Conservation (phyloP, 139 green algal genomes). For the Yamagishiella unicocca region DNA sequence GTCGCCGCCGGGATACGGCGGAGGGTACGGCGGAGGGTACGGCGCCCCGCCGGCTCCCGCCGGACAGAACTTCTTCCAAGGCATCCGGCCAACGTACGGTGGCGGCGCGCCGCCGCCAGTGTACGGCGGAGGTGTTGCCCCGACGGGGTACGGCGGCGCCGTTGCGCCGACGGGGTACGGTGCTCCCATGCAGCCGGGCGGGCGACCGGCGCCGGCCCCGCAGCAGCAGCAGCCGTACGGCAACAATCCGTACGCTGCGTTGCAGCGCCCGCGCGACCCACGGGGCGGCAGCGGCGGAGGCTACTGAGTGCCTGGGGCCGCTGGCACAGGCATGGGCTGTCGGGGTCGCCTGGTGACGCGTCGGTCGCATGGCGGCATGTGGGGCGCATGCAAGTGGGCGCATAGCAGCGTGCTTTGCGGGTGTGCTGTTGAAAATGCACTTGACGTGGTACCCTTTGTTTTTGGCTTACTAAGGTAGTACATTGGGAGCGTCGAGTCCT, state of each 20-base stretch:
- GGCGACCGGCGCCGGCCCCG: background rate
- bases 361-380: too few relatives aligned
- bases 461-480: too few relatives aligned
- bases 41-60: background rate
- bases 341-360: too few relatives aligned
- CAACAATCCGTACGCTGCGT: conserved; percentile 38
- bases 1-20: background rate
- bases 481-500: too few relatives aligned
- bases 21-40: conserved; percentile 36
- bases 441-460: too few relatives aligned
- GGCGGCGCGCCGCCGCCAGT: background rate
- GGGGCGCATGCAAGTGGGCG: too few relatives aligned
- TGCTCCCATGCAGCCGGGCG: conserved; percentile 6
- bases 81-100: conserved; percentile 14
- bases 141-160: background rate
- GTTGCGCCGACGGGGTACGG: conserved; percentile 30
- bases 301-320: too few relatives aligned
- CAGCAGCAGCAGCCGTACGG: conserved; percentile 13
- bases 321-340: too few relatives aligned
- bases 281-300: background rate
- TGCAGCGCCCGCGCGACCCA: conserved; percentile 38
- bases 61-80: conserved; percentile 15
- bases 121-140: background rate
- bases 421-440: too few relatives aligned
- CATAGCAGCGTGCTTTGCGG: too few relatives aligned